Evolutionary conservation across 2,329 filamentous ascomycete genomes (phyloP).

Genomic region (Diaporthe sp.): DNA sequence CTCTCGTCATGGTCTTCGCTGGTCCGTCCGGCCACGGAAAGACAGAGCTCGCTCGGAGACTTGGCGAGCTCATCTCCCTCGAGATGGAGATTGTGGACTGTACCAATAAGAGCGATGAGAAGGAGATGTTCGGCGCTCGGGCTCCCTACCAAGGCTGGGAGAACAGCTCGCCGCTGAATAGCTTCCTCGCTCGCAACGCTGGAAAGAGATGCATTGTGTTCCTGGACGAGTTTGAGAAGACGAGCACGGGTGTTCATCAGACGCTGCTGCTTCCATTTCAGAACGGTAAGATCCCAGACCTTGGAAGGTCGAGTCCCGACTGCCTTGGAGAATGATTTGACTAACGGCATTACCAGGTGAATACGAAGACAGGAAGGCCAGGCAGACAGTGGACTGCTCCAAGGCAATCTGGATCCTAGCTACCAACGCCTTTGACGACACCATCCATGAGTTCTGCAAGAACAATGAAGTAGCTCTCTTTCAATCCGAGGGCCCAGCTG

Average conservation of each 20-base stretch:
- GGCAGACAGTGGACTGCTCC: constrained; percentile 54
- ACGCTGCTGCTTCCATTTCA: constrained; percentile 61
- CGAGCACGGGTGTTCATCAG: constrained; percentile 54
- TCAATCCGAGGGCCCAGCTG: constrained; percentile 6
- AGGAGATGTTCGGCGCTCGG: constrained; percentile 59
- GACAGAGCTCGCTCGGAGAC: constrained; percentile 59
- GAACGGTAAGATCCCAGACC: constrained; percentile 51
- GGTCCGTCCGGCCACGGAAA: constrained; percentile 65
- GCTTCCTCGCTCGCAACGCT: constrained; percentile 57
- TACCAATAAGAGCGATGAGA: constrained; percentile 53
- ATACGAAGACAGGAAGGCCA: constrained; percentile 57
- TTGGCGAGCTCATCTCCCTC: constrained; percentile 57
- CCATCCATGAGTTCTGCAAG: constrained; percentile 57
- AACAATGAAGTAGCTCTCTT: constrained; percentile 45
- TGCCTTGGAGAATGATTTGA: neutral
- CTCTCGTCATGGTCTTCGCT: constrained; percentile 58
- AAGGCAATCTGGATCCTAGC: constrained; percentile 65
- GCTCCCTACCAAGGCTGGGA: constrained; percentile 51
- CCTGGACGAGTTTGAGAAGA: constrained; percentile 67
- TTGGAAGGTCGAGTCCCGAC: neutral
- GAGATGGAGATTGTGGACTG: constrained; percentile 56
- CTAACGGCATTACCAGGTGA: constrained; percentile 43
- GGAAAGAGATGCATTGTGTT: constrained; percentile 59
- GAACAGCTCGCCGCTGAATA: constrained; percentile 60
- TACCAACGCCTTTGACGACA: constrained; percentile 58